phyloP scores from a whole-genome alignment of 2,329 filamentous ascomycete species.

The Colletotrichum destructivum region DNA sequence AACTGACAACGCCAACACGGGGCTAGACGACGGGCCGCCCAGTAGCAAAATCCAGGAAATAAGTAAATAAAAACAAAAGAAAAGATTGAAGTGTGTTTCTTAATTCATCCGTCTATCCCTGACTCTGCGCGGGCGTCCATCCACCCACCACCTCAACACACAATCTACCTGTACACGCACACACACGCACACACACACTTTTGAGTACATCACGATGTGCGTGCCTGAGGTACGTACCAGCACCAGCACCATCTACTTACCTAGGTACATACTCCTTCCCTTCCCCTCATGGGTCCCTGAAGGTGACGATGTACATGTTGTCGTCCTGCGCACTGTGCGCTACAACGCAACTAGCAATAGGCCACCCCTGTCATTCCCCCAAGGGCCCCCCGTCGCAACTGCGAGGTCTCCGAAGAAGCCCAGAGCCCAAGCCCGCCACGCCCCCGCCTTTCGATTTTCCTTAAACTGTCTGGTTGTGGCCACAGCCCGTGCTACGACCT shows the following conservation, averaged over 20 bases:
- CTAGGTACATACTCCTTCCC: background rate
- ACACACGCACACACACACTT: background rate
- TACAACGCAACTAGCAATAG: constrained; percentile 38
- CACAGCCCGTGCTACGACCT: constrained; percentile 64
- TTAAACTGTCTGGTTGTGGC: constrained; percentile 59
- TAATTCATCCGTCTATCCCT: background rate
- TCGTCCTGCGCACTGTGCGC: constrained; percentile 33
- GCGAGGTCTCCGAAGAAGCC: constrained; percentile 27
- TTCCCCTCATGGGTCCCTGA: constrained; percentile 9
- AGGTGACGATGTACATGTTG: constrained; percentile 19
- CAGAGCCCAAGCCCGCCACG: constrained; percentile 45
- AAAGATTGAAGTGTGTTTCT: background rate
- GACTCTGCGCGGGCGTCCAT: background rate
- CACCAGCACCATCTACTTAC: background rate
- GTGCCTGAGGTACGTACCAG: background rate
- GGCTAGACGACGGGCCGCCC: background rate
- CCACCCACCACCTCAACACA: background rate
- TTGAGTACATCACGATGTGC: background rate
- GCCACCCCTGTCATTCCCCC: constrained; percentile 32
- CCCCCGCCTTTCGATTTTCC: constrained; percentile 50
- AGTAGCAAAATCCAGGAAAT: background rate
- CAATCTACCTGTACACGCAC: background rate
- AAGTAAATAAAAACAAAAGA: background rate
- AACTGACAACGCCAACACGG: background rate
- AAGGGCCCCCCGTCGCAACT: constrained; percentile 35